Conservation (phyloP, 2,329 filamentous ascomycete genomes). For the Alternaria arbusti region DNA sequence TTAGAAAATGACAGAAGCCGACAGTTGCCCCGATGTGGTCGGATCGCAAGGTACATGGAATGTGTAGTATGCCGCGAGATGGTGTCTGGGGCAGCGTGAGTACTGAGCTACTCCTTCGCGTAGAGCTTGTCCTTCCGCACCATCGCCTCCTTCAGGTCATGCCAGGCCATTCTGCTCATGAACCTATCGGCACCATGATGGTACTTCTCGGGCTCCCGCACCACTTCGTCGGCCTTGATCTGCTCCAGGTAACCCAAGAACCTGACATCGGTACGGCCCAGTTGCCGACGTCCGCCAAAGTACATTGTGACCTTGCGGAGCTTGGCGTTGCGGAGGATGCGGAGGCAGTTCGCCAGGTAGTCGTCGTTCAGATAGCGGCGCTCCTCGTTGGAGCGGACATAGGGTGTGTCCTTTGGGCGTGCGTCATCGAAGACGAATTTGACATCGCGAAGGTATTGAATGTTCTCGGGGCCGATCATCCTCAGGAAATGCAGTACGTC, state of each 20-base stretch:
- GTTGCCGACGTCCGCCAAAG: conserved; percentile 51
- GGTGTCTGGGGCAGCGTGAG: not conserved
- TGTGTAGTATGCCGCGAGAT: not conserved
- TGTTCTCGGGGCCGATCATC: conserved; percentile 56
- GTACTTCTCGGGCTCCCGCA: conserved; percentile 20
- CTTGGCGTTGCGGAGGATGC: conserved; percentile 51
- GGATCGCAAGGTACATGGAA: not conserved
- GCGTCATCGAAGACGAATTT: conserved; percentile 56
- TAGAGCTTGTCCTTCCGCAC: conserved; percentile 48
- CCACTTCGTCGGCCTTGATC: conserved; percentile 53
- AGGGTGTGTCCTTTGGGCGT: conserved; percentile 48
- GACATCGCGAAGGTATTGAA: conserved; percentile 54
- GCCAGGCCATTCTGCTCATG: conserved; percentile 40
- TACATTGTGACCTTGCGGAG: conserved; percentile 52
- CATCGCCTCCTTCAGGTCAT: conserved; percentile 44
- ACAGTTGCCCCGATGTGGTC: not conserved
- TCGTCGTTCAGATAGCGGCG: conserved; percentile 59
- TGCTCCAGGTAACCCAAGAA: conserved; percentile 55
- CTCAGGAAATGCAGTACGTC: conserved; percentile 54
- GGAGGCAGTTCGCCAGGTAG: conserved; percentile 54
- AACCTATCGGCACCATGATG: conserved; percentile 37
- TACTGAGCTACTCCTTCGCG: conserved; percentile 10
- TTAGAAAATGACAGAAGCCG: not conserved
- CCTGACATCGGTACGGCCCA: conserved; percentile 46
- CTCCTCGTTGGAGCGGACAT: conserved; percentile 48